phyloP scores from a whole-genome alignment of 192 early-diverging fungal species.

The Chytriomyces sp. region DNA sequence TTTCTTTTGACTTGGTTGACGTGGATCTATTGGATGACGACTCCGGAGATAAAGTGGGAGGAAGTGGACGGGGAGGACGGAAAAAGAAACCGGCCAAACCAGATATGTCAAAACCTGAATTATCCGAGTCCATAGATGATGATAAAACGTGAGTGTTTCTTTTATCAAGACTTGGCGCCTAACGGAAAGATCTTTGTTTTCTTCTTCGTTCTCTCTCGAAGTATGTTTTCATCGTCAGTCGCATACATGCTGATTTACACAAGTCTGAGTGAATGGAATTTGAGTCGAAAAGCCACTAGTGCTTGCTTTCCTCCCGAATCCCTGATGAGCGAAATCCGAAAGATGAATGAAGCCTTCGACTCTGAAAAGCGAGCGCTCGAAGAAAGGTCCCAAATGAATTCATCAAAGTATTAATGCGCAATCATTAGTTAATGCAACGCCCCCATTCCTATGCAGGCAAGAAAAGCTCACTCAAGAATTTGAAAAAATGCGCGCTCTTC shows the following conservation, averaged over 20 bases:
- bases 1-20: slow-evolving; percentile 13
- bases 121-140: neutral
- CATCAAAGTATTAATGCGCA: too few relatives aligned
- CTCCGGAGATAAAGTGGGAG: neutral
- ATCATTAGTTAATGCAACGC: neutral
- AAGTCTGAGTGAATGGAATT: slow-evolving; percentile 1
- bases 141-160: neutral
- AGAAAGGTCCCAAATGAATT: neutral
- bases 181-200: neutral
- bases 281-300: neutral
- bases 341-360: slow-evolving; percentile 1
- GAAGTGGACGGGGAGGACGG: slow-evolving; percentile 8
- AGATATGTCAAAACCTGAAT: neutral
- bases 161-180: neutral
- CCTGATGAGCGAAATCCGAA: slow-evolving; percentile 8
- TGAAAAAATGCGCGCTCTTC: neutral
- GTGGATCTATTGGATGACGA: slow-evolving; percentile 7
- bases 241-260: slow-evolving; percentile 32
- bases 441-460: neutral
- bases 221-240: slow-evolving; percentile 17
- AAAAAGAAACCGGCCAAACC: neutral
- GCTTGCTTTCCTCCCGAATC: slow-evolving; percentile 1
- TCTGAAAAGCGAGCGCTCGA: neutral
- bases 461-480: neutral
- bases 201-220: neutral